Percentiles rank a stretch among this genome's conserved stretches.
phyloP scores from a whole-genome alignment of 2,329 filamentous ascomycete genomes.

The Hymenoscyphus salicellus region DNA sequence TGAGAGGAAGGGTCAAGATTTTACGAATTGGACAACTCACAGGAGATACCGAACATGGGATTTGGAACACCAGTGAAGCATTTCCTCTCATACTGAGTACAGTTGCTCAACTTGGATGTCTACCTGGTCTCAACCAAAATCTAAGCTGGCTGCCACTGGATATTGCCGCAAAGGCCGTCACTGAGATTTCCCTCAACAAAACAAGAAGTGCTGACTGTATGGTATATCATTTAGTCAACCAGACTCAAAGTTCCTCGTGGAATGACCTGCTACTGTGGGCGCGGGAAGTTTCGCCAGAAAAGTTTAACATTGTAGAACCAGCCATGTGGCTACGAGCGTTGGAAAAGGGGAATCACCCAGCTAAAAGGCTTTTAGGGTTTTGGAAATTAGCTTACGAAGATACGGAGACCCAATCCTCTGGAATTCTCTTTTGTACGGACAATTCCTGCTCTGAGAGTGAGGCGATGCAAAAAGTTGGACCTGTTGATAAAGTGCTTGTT shows the following conservation, averaged over 20 bases:
- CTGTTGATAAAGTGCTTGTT: too few relatives aligned
- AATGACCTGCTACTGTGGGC: constrained; percentile 46
- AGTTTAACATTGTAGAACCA: too few relatives aligned
- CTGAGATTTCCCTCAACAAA: constrained; percentile 36
- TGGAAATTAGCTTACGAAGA: too few relatives aligned
- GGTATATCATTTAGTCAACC: constrained; percentile 51
- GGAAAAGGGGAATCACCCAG: too few relatives aligned
- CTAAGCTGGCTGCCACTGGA: constrained; percentile 49
- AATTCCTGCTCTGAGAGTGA: too few relatives aligned
- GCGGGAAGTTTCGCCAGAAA: neutral
- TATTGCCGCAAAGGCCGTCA: constrained; percentile 42
- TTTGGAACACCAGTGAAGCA: constrained; percentile 49
- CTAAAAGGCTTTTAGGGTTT: too few relatives aligned
- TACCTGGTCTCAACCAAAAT: constrained; percentile 41
- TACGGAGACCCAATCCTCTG: too few relatives aligned
- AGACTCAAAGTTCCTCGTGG: constrained; percentile 44
- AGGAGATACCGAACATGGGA: constrained; percentile 42
- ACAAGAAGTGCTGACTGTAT: constrained; percentile 4
- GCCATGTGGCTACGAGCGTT: too few relatives aligned
- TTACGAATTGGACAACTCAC: constrained; percentile 43
- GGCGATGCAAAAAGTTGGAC: too few relatives aligned
- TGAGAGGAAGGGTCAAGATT: constrained; percentile 15
- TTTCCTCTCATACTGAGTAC: constrained; percentile 48
- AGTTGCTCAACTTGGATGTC: constrained; percentile 37
- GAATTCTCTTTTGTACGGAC: too few relatives aligned